phyloP scores from a whole-genome alignment of 2,329 filamentous ascomycete genomes.

The Shiraia sp. region DNA sequence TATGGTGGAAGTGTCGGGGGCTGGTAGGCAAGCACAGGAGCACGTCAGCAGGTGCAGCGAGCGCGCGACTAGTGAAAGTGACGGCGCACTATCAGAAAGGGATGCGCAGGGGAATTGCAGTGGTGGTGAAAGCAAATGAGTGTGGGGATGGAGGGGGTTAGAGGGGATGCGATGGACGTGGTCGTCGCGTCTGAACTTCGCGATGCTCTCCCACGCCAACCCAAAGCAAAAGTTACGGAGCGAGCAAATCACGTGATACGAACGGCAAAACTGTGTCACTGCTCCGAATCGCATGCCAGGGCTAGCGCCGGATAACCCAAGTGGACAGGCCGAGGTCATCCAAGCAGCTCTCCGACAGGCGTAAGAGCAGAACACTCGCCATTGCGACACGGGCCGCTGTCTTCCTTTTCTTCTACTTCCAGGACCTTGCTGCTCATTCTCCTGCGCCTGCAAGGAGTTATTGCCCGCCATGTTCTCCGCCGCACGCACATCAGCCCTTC shows the following conservation, averaged over 20 bases:
- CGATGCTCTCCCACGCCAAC: constrained; percentile 32
- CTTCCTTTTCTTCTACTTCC: neutral
- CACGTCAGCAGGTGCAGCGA: constrained; percentile 13
- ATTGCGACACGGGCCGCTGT: too few relatives aligned
- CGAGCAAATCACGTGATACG: constrained; percentile 19
- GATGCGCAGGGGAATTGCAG: constrained; percentile 8
- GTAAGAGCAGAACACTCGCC: too few relatives aligned
- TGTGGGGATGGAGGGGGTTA: constrained; percentile 23
- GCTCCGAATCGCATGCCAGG: constrained; percentile 8
- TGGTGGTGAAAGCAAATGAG: constrained; percentile 20
- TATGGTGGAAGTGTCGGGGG: constrained; percentile 23
- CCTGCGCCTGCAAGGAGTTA: constrained; percentile 1
- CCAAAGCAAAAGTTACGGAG: constrained; percentile 20
- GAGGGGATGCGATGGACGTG: constrained; percentile 28
- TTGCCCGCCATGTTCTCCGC: constrained; percentile 41
- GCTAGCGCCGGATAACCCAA: constrained; percentile 22
- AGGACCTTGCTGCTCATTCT: constrained; percentile 1
- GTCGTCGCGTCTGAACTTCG: constrained; percentile 37
- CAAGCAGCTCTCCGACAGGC: neutral
- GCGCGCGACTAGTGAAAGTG: constrained; percentile 8
- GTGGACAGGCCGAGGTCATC: constrained; percentile 36
- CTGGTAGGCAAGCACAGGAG: constrained; percentile 9
- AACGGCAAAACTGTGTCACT: neutral
- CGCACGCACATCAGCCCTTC: constrained; percentile 41
- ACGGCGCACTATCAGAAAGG: constrained; percentile 10